Evolutionary conservation across 2,329 filamentous ascomycete species (phyloP), one percentile per base, ranked within the genome.

Genomic region (Cryoendolithus antarcticus): DNA sequence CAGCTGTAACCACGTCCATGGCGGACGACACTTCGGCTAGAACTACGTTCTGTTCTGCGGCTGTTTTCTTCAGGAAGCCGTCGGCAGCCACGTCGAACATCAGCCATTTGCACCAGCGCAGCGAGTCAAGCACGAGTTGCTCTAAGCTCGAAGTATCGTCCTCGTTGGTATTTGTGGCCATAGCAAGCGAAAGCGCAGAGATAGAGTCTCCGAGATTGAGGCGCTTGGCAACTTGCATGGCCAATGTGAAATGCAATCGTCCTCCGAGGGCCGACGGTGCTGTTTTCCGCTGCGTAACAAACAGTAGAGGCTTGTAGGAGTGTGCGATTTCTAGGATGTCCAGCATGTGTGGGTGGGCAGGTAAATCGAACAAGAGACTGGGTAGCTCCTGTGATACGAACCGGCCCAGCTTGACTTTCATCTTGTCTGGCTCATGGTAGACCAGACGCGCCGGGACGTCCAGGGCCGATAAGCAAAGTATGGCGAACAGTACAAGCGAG

Each of bases 231-330:
- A 35, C 38, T 4, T 33, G 28, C n/a, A 43, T 40, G 9, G 40
- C 41, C 11, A 43, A 27, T 1, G 40, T 35, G 4, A 38, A 35
- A 15, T 39, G 41, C 6, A 45, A 21, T 6, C 37, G 34, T 9
- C 39, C 40, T 29, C 36, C 45, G 9, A 47, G 27, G 5, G 43
- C 39, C 10, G 33, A 24, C 4, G 42, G 15, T 8, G 42, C 45
- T n/a, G 44, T 35, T 9, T 27, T 30, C 8, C 13, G 43, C 6
- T 27, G 29, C 4, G 24, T 36, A 10, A 43, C 37, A 1, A 47
- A 10, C 9, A 41, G 34, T 13, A 39, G 4, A n/a, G 45, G 45
- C 21, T 37, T 38, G 36, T 47, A 47, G 24, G 19, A 35, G 2
- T 38, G 15, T 32, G 45, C 30, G 2, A 45, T 36, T 9, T 38